A percentile compares a stretch with the other conserved stretches of the same genome.
These are phyloP conservation scores for Angomonas deanei DNA, from an alignment of 208 protist genomes.

Conservation along the genomic window DNA sequence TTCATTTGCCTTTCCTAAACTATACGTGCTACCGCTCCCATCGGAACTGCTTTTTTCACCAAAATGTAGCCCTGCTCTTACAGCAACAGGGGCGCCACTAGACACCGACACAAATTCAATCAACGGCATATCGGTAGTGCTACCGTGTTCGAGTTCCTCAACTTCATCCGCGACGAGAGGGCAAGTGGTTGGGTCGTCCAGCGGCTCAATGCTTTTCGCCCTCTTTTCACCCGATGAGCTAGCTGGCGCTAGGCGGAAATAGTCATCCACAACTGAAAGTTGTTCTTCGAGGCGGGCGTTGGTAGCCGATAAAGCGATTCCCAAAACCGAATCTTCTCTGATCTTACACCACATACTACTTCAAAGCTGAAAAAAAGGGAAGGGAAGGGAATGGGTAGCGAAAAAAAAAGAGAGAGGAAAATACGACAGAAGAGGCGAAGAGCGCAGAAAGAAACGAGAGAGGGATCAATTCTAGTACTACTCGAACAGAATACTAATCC, in stretches of 20 bases:
- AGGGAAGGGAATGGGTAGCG: slow-evolving; percentile 1
- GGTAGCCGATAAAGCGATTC: background rate
- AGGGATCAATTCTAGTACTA: background rate
- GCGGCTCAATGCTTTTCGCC: too few species aligned
- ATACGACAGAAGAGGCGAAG: background rate
- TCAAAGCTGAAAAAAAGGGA: background rate
- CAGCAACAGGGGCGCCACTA: background rate
- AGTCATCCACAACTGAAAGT: background rate
- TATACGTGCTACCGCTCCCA: background rate
- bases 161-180: too few species aligned
- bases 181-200: too few species aligned
- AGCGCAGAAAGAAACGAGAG: background rate
- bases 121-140: background rate
- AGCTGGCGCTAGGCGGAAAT: too few species aligned
- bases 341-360: background rate
- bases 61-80: background rate
- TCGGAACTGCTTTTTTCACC: background rate
- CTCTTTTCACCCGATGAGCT: too few species aligned
- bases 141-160: background rate
- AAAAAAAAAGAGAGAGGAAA: slow-evolving; percentile 9
- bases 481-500: background rate
- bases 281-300: background rate
- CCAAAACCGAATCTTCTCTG: too few species aligned
- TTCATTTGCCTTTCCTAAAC: background rate
- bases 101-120: background rate